Conservation (phyloP, 2,329 filamentous ascomycete genomes). For the Cytospora mali region DNA sequence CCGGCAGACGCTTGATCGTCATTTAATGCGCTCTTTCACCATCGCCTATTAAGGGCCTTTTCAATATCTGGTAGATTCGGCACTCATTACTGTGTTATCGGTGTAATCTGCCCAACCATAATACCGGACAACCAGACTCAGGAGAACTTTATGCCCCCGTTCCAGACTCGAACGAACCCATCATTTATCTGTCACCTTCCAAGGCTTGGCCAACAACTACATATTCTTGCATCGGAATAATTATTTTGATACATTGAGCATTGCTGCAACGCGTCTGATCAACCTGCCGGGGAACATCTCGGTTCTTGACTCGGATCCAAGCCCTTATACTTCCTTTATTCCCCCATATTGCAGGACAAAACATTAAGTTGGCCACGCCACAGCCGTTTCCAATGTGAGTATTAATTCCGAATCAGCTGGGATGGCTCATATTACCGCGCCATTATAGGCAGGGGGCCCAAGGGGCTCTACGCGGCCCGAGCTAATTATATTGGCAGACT, state of each 20-base stretch:
- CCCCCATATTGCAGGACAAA: conserved; percentile 10
- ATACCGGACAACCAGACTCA: background rate
- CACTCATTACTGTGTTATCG: conserved; percentile 6
- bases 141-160: background rate
- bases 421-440: conserved; percentile 7
- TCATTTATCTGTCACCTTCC: no score
- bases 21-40: conserved; percentile 2
- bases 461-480: conserved; percentile 17
- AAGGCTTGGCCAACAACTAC: background rate
- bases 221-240: background rate
- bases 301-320: conserved; percentile 18
- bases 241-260: background rate
- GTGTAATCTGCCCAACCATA: background rate
- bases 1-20: conserved; percentile 14
- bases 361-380: conserved; percentile 3
- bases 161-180: background rate
- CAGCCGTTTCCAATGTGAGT: conserved; percentile 15
- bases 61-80: conserved; percentile 4
- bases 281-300: background rate
- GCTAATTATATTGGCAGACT: conserved; percentile 13
- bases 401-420: conserved; percentile 9
- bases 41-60: conserved; percentile 1
- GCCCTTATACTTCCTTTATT: background rate
- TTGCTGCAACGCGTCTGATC: background rate
- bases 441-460: conserved; percentile 21